Evolutionary conservation across 345 rosid species (phyloP), one percentile per base, ranked within the genome.

Genomic region (Euphorbia tirucalli): DNA sequence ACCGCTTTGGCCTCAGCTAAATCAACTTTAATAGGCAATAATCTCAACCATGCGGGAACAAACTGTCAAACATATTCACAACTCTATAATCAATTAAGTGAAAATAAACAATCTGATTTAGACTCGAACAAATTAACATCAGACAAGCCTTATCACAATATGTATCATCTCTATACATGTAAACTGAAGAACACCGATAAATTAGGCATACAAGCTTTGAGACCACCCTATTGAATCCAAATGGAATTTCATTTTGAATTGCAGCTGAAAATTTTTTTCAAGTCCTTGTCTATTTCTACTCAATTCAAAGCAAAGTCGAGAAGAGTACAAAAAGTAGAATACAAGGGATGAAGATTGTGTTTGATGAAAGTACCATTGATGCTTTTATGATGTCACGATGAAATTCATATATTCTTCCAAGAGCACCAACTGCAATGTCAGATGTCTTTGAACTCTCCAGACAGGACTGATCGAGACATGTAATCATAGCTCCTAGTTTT

Each of bases 1-100:
- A 22, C 60, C 31, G 60, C 56, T 74, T 74, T 74, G 57, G 77
- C 71, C 66, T 57, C 77, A 10, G 28, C 44, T 67, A 66, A 32
- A 59, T 74, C 66, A 56, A 35, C 11, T 58, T 57, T 67, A 3
- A 59, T 25, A 14, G 77, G 77, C 52, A 74, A 66, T 30, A 43
- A 44, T 39, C 27, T 48, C 25, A 74, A 66, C 77, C 77, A 74
- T 15, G 35, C 48, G 24, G 50, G 56, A 41, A 52, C 39, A 44
- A 74, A 31, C 77, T 74, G 71, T 43, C 24, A 46, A 66, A 64
- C 2, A n/a, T 57, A 35, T 35, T 35, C 39, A 35, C 39, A 35
- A 35, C 39, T n/a, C n/a, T n/a, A n/a, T n/a, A n/a, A n/a, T n/a
- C n/a, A n/a, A n/a, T n/a, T n/a, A n/a, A n/a, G n/a, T n/a, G n/a